phyloP scores from a whole-genome alignment of 805 yeast species.

The Saturnispora zaruensis region DNA sequence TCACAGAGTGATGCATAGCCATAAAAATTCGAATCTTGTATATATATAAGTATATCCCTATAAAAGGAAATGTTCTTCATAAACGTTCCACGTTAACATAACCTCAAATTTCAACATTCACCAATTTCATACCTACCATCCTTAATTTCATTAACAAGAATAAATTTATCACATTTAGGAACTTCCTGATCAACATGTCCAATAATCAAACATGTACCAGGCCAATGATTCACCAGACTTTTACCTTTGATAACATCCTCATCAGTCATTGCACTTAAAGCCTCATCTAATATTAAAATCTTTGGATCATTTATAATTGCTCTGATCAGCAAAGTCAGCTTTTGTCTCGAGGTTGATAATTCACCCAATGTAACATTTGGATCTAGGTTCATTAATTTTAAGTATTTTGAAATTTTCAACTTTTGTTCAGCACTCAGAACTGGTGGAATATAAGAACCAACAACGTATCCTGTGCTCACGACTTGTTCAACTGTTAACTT shows the following conservation, averaged over 20 bases:
- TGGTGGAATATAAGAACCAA: conserved; percentile 58
- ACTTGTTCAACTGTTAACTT: conserved; percentile 44
- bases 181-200: conserved; percentile 82
- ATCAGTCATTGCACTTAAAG: conserved; percentile 83
- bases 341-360: conserved; percentile 65
- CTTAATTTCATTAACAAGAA: conserved; percentile 30
- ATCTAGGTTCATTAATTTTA: conserved; percentile 38
- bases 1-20: background rate
- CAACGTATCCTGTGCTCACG: conserved; percentile 63
- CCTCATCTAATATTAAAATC: conserved; percentile 80
- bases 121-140: conserved; percentile 27
- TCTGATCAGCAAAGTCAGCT: conserved; percentile 64
- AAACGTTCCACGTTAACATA: background rate
- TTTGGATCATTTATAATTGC: conserved; percentile 73
- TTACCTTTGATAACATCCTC: conserved; percentile 49
- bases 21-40: background rate
- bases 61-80: background rate
- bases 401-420: conserved; percentile 35
- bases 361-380: conserved; percentile 41
- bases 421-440: conserved; percentile 32
- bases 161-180: conserved; percentile 53
- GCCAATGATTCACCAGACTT: conserved; percentile 40
- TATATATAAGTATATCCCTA: background rate
- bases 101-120: background rate
- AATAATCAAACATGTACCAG: conserved; percentile 65